These are phyloP conservation scores for Batrachochytrium dendrobatidis DNA, from an alignment of 371 early-diverging fungal genomes.

Conservation along the genomic window DNA sequence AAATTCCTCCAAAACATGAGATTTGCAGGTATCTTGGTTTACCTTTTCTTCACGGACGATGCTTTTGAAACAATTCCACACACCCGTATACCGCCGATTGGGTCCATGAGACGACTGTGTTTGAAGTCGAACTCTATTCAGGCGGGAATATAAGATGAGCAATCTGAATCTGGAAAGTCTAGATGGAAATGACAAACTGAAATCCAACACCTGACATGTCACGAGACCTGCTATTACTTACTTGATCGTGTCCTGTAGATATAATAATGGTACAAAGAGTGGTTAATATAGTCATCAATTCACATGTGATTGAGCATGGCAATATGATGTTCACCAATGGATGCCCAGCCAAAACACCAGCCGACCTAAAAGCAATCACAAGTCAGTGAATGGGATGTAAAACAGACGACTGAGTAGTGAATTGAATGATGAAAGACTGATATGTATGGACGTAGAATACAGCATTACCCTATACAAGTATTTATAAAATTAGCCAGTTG, in stretches of 20 bases:
- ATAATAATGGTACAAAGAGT: no score
- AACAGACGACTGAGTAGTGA: no score
- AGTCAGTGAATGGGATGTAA: no score
- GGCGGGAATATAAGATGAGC: not conserved
- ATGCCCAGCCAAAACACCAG: slow-evolving; percentile 37
- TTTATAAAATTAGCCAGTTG: not conserved
- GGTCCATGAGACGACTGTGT: slow-evolving; percentile 9
- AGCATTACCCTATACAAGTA: not conserved
- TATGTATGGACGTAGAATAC: not conserved
- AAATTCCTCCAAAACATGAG: not conserved
- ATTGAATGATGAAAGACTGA: no score
- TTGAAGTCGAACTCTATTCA: slow-evolving; percentile 31
- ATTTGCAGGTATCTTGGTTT: not conserved
- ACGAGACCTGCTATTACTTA: slow-evolving; percentile 5
- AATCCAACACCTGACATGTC: not conserved
- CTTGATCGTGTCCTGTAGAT: slow-evolving; percentile 37
- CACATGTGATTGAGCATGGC: not conserved
- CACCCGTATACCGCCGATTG: slow-evolving; percentile 16
- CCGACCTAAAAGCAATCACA: slow-evolving; percentile 9
- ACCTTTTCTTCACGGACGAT: slow-evolving; percentile 34
- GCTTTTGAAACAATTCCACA: slow-evolving; percentile 16
- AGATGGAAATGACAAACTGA: not conserved
- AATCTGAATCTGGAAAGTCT: not conserved
- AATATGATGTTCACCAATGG: slow-evolving; percentile 24
- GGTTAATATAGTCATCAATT: no score